Conservation (phyloP, 2,329 filamentous ascomycete genomes). For the Epichloe glyceriae region DNA sequence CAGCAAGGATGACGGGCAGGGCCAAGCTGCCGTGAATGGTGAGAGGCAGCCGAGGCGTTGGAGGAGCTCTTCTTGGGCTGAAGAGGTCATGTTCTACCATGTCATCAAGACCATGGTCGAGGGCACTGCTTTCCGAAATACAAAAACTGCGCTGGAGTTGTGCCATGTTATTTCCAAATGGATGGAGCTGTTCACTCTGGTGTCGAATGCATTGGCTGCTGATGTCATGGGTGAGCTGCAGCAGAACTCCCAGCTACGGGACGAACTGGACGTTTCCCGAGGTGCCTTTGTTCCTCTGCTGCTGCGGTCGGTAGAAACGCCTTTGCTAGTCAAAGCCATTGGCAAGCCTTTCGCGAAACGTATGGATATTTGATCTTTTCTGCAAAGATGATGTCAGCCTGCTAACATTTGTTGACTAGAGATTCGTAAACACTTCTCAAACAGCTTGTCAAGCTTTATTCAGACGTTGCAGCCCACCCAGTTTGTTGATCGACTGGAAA, state of each 20-base stretch:
- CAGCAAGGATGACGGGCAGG: conserved; percentile 1
- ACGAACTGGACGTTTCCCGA: conserved; percentile 48
- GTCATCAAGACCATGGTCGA: conserved; percentile 75
- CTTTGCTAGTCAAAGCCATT: conserved; percentile 39
- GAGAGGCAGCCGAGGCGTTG: conserved; percentile 27
- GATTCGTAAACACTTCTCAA: conserved; percentile 34
- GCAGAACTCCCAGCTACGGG: conserved; percentile 30
- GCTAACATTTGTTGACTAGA: conserved; percentile 17
- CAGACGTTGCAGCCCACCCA: conserved; percentile 44
- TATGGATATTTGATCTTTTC: conserved; percentile 13
- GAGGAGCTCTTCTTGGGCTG: conserved; percentile 47
- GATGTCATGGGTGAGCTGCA: conserved; percentile 35
- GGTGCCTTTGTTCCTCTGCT: conserved; percentile 53
- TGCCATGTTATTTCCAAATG: conserved; percentile 39
- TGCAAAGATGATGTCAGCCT: not conserved
- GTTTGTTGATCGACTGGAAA: conserved; percentile 39
- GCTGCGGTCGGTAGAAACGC: conserved; percentile 48
- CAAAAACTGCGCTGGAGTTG: conserved; percentile 36
- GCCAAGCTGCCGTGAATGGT: conserved; percentile 6
- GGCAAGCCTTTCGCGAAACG: conserved; percentile 40
- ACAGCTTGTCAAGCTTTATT: conserved; percentile 40
- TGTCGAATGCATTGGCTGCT: conserved; percentile 33
- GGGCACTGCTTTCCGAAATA: conserved; percentile 32
- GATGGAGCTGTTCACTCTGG: conserved; percentile 44
- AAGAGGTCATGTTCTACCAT: conserved; percentile 88